phyloP scores from a whole-genome alignment of 331 rosid genomes.

The Cydonia oblonga region DNA sequence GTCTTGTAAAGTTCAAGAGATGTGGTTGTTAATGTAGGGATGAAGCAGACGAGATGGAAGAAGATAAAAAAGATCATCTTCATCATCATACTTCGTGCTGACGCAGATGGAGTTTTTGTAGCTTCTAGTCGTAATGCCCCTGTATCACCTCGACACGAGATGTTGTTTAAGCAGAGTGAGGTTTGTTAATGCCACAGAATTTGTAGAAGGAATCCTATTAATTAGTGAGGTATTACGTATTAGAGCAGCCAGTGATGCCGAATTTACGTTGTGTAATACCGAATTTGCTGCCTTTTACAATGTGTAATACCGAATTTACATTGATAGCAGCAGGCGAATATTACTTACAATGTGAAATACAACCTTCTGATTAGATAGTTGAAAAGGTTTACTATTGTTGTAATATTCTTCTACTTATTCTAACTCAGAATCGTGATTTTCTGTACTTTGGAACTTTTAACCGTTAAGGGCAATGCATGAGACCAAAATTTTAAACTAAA shows the following conservation, averaged over 20 bases:
- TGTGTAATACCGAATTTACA: background rate
- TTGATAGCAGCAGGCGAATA: background rate
- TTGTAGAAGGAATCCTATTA: background rate
- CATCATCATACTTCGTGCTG: conserved; percentile 18
- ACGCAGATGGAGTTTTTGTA: conserved; percentile 3
- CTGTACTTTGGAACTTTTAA: too few species aligned
- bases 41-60: conserved; percentile 51
- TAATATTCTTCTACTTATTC: too few species aligned
- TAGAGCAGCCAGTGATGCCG: background rate
- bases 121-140: conserved; percentile 2
- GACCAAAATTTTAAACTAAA: too few species aligned
- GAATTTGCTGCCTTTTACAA: background rate
- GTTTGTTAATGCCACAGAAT: background rate
- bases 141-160: background rate
- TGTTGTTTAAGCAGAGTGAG: background rate
- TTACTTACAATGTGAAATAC: background rate
- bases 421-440: too few species aligned
- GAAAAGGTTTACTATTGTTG: background rate
- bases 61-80: conserved; percentile 29
- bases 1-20: background rate
- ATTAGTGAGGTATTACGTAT: background rate
- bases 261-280: too few species aligned
- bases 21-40: conserved; percentile 28
- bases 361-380: background rate
- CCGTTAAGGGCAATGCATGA: too few species aligned